These are phyloP conservation scores for Aleurites moluccanus DNA, from an alignment of 441 rosid genomes.

Conservation along the genomic window DNA sequence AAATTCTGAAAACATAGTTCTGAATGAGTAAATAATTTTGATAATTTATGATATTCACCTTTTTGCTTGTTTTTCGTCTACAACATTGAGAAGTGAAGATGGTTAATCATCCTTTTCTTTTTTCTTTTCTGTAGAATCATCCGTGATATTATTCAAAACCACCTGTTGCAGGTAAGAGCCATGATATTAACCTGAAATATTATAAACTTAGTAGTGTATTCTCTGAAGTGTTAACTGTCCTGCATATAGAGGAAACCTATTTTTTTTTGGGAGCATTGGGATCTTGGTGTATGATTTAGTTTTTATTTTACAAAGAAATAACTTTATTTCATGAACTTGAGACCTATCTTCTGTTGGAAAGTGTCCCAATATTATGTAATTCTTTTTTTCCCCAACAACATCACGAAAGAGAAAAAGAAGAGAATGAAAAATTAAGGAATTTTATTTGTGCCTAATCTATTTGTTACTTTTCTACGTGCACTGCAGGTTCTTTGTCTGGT, in stretches of 20 bases:
- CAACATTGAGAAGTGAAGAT: conserved; percentile 14
- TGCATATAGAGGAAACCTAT: conserved; percentile 17
- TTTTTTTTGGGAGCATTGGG: conserved; percentile 6
- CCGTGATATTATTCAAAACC: conserved; percentile 98
- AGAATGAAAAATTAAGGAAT: not conserved
- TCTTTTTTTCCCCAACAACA: not conserved
- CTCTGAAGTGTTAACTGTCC: conserved; percentile 13
- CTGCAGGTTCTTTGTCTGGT: conserved; percentile 89
- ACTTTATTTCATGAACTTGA: not conserved
- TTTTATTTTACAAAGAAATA: not conserved
- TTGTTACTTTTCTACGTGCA: conserved; percentile 20
- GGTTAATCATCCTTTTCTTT: conserved; percentile 8
- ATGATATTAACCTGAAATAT: conserved; percentile 13
- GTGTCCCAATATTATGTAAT: not conserved
- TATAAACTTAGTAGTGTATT: conserved; percentile 15
- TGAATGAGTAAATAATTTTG: too few species aligned
- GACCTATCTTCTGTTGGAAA: not conserved
- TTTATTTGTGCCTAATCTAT: conserved; percentile 4
- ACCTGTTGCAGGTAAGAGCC: conserved; percentile 76
- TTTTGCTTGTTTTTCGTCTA: conserved; percentile 6
- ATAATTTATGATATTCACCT: conserved; percentile 6
- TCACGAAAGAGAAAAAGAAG: not conserved
- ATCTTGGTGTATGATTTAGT: conserved; percentile 4
- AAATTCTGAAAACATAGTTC: too few species aligned
- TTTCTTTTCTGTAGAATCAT: conserved; percentile 65